Conservation (phyloP, 2,329 filamentous ascomycete species). For the Clonostachys chloroleuca region DNA sequence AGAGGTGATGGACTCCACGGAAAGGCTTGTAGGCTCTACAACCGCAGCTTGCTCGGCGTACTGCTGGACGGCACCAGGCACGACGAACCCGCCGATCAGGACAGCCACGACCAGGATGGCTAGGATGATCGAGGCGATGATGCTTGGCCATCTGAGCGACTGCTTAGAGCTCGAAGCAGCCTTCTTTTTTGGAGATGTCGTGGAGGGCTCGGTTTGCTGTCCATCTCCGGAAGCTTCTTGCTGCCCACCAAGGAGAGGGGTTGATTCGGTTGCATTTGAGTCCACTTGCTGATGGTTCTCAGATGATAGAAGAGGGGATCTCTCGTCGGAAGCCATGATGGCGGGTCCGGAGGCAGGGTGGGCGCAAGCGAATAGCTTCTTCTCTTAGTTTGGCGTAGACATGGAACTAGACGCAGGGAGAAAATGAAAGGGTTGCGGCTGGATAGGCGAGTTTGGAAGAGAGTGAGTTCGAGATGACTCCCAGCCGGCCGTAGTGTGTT, state of each 20-base stretch:
- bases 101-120: conserved; percentile 61
- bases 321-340: conserved; percentile 39
- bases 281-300: conserved; percentile 17
- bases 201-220: conserved; percentile 19
- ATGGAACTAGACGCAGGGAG: too few species aligned
- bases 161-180: conserved; percentile 13
- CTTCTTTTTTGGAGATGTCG: conserved; percentile 4
- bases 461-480: too few species aligned
- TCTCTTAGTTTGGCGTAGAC: too few species aligned
- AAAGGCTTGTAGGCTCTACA: conserved; percentile 77
- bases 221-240: conserved; percentile 20
- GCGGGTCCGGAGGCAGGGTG: too few species aligned
- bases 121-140: conserved; percentile 67
- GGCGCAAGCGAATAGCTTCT: not conserved
- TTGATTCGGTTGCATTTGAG: conserved; percentile 32
- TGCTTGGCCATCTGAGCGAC: conserved; percentile 64
- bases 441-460: too few species aligned
- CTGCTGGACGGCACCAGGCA: conserved; percentile 74
- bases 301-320: conserved; percentile 35
- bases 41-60: conserved; percentile 83
- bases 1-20: conserved; percentile 78
- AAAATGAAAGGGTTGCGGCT: not conserved
- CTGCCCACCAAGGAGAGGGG: conserved; percentile 40
- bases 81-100: conserved; percentile 74
- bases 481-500: too few species aligned